Evolutionary conservation across 1,139 yeast species (phyloP).

Genomic region (Protomyces inundatus): DNA sequence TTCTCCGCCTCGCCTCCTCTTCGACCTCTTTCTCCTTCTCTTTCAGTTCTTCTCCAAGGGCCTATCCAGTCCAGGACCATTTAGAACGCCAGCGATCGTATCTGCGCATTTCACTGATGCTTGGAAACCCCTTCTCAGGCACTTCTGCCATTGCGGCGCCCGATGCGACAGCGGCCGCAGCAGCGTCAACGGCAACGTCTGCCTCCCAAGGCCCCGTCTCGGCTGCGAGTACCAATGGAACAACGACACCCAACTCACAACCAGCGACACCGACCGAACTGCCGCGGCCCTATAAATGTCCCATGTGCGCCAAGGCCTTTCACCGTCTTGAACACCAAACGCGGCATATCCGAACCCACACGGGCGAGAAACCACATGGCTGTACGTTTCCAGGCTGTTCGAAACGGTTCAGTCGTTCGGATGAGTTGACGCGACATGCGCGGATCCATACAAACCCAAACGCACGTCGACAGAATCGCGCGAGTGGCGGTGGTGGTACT

Average conservation of each 20-base stretch:
- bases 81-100: background rate
- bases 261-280: slow-evolving; percentile 36
- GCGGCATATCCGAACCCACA: slow-evolving; percentile 88
- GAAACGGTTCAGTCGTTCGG: slow-evolving; percentile 79
- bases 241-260: slow-evolving; percentile 2
- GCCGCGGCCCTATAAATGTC: slow-evolving; percentile 79
- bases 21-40: too few species aligned
- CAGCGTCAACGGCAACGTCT: slow-evolving; percentile 2
- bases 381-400: slow-evolving; percentile 84
- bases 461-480: slow-evolving; percentile 13
- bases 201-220: background rate
- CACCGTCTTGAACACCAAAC: slow-evolving; percentile 92
- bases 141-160: too few species aligned
- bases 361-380: slow-evolving; percentile 91
- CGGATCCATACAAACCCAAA: slow-evolving; percentile 54
- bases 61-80: too few species aligned
- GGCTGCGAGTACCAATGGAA: background rate
- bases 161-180: background rate
- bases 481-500: slow-evolving; percentile 4
- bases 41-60: too few species aligned
- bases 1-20: too few species aligned
- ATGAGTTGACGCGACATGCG: slow-evolving; percentile 83
- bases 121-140: slow-evolving; percentile 15
- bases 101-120: slow-evolving; percentile 1
- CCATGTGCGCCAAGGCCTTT: slow-evolving; percentile 85